A percentile compares a stretch with the other conserved stretches of the same genome.
Conservation (phyloP, 805 yeast genomes). For the Yarrowia sp. region DNA sequence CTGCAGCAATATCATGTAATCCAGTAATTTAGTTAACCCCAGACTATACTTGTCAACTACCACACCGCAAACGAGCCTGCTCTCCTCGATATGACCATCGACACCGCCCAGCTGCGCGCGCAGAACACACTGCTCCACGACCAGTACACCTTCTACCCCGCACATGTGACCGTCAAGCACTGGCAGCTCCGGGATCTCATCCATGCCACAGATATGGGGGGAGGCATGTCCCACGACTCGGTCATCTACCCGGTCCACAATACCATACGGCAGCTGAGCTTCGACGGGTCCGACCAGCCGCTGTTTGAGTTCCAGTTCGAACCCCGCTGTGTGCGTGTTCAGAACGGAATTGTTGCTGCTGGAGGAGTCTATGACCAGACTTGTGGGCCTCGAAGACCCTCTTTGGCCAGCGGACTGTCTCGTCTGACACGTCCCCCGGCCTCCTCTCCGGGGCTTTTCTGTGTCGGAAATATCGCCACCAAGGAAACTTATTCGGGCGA, state of each 20-base stretch:
- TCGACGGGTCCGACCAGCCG: slow-evolving; percentile 51
- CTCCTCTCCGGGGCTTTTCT: slow-evolving; percentile 63
- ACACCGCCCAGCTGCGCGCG: slow-evolving; percentile 34
- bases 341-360: slow-evolving; percentile 57
- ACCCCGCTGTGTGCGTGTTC: slow-evolving; percentile 73
- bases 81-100: slow-evolving; percentile 22
- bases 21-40: slow-evolving; percentile 17
- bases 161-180: slow-evolving; percentile 50
- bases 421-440: slow-evolving; percentile 24
- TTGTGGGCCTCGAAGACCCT: slow-evolving; percentile 41
- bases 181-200: slow-evolving; percentile 87
- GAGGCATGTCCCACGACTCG: slow-evolving; percentile 49
- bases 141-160: slow-evolving; percentile 37
- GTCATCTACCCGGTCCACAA: slow-evolving; percentile 68
- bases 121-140: slow-evolving; percentile 36
- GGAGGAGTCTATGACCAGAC: slow-evolving; percentile 58
- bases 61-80: background rate
- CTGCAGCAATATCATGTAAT: slow-evolving; percentile 30
- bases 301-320: slow-evolving; percentile 63
- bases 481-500: slow-evolving; percentile 59
- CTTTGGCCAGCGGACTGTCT: slow-evolving; percentile 47
- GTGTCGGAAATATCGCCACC: slow-evolving; percentile 61
- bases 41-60: slow-evolving; percentile 3
- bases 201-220: slow-evolving; percentile 53
- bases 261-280: slow-evolving; percentile 57